phyloP scores from a whole-genome alignment of 495 filamentous ascomycete species.

The Penicillium pancosmium region DNA sequence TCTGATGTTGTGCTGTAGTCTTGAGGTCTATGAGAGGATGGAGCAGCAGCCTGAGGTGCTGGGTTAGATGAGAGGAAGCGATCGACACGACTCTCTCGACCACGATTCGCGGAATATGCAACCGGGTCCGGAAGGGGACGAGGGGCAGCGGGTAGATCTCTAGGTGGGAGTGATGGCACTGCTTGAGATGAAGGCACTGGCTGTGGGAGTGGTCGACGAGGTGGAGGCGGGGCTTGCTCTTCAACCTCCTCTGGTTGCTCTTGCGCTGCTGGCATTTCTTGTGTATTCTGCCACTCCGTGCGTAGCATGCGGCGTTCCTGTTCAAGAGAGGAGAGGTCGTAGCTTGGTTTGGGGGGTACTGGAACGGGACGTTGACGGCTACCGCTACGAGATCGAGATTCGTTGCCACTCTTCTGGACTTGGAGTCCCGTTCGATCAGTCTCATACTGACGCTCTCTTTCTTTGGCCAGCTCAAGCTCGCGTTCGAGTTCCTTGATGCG shows the following conservation, averaged over 20 bases:
- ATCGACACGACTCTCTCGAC: slow-evolving; percentile 41
- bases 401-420: slow-evolving; percentile 33
- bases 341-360: slow-evolving; percentile 55
- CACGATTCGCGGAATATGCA: slow-evolving; percentile 29
- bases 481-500: slow-evolving; percentile 82
- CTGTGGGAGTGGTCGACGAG: slow-evolving; percentile 46
- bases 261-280: slow-evolving; percentile 32
- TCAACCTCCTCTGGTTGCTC: slow-evolving; percentile 26
- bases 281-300: slow-evolving; percentile 65
- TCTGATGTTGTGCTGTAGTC: slow-evolving; percentile 67
- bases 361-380: slow-evolving; percentile 49
- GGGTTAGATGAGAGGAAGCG: slow-evolving; percentile 57
- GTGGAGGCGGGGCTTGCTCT: slow-evolving; percentile 40
- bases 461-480: slow-evolving; percentile 81
- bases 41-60: slow-evolving; percentile 41
- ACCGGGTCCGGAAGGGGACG: slow-evolving; percentile 39
- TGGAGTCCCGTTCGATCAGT: slow-evolving; percentile 67
- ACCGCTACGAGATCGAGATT: slow-evolving; percentile 34
- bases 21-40: slow-evolving; percentile 45
- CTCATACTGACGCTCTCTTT: slow-evolving; percentile 84
- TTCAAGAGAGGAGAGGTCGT: slow-evolving; percentile 69
- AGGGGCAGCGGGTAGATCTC: slow-evolving; percentile 27
- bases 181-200: slow-evolving; percentile 25
- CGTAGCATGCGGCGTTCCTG: slow-evolving; percentile 77
- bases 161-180: slow-evolving; percentile 20